Percentiles rank a stretch among this genome's conserved stretches.
Evolutionary conservation across 2,329 filamentous ascomycete genomes (phyloP).

Genomic region (Neopestalotiopsis sp.): DNA sequence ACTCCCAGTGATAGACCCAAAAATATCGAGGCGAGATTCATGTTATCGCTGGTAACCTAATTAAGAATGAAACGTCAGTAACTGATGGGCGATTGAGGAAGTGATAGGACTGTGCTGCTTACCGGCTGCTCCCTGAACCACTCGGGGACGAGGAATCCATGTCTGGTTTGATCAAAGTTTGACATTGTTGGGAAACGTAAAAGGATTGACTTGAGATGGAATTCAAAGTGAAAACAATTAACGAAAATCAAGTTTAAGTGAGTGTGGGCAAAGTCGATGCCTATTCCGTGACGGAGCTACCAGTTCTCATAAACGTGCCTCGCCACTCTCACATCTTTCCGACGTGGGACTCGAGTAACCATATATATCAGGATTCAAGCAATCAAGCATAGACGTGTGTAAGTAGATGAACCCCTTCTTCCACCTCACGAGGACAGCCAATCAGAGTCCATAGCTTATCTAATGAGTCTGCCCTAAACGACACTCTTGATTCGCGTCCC

Average conservation of each 20-base stretch:
- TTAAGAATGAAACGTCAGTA: too few relatives aligned
- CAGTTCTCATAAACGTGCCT: background rate
- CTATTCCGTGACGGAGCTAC: background rate
- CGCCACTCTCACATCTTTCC: background rate
- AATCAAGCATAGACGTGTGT: background rate
- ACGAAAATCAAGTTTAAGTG: background rate
- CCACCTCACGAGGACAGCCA: background rate
- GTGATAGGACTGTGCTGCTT: background rate
- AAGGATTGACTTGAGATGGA: background rate
- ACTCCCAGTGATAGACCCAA: slow-evolving; percentile 37
- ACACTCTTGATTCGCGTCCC: background rate
- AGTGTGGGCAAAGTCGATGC: background rate
- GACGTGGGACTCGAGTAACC: background rate
- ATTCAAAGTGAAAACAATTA: background rate
- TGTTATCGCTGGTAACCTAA: slow-evolving; percentile 20
- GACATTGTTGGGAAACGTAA: slow-evolving; percentile 1
- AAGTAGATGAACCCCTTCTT: background rate
- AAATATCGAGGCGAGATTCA: slow-evolving; percentile 36
- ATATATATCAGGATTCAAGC: background rate
- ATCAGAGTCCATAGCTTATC: background rate
- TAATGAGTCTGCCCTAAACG: background rate
- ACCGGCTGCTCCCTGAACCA: slow-evolving; percentile 18
- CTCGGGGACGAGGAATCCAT: slow-evolving; percentile 17
- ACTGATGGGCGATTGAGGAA: background rate
- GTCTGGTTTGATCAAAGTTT: background rate